phyloP scores from a whole-genome alignment of 2,329 filamentous ascomycete species.

The Elsinoe fawcettii region DNA sequence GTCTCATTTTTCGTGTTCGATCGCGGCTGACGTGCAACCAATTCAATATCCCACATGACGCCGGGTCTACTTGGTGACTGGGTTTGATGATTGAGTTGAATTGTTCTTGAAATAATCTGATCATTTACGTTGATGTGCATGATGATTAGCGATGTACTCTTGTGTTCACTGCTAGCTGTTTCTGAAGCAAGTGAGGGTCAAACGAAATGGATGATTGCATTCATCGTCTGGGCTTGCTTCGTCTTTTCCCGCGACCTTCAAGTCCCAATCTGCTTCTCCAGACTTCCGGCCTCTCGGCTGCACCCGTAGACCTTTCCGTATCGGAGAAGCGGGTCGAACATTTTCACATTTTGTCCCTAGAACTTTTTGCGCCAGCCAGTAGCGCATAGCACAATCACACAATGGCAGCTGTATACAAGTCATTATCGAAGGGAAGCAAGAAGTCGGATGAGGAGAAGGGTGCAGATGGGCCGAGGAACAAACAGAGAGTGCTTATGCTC shows the following conservation, averaged over 20 bases:
- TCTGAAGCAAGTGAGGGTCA: slow-evolving; percentile 1
- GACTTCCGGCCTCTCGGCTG: not conserved
- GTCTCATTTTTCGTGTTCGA: slow-evolving; percentile 14
- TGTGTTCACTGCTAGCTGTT: not conserved
- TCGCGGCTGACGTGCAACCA: slow-evolving; percentile 11
- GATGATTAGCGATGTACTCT: not conserved
- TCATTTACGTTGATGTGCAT: not conserved
- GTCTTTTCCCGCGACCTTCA: not conserved
- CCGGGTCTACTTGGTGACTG: not conserved
- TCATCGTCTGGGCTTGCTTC: slow-evolving; percentile 10
- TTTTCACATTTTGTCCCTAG: not conserved
- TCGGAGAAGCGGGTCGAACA: not conserved
- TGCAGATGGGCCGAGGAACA: slow-evolving; percentile 32
- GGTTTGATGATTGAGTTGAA: not conserved
- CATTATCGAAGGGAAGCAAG: slow-evolving; percentile 37
- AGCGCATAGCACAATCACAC: not conserved
- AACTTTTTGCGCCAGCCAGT: not conserved
- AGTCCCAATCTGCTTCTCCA: not conserved
- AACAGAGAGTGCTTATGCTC: slow-evolving; percentile 70
- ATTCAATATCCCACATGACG: not conserved
- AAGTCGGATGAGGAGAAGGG: slow-evolving; percentile 24
- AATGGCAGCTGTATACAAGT: slow-evolving; percentile 53
- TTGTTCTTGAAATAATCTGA: not conserved
- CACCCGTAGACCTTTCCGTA: not conserved
- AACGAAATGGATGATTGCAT: not conserved